A percentile compares a stretch with the other conserved stretches of the same genome.
Conservation (phyloP, 2,329 filamentous ascomycete species). For the Emergomyces africanus region DNA sequence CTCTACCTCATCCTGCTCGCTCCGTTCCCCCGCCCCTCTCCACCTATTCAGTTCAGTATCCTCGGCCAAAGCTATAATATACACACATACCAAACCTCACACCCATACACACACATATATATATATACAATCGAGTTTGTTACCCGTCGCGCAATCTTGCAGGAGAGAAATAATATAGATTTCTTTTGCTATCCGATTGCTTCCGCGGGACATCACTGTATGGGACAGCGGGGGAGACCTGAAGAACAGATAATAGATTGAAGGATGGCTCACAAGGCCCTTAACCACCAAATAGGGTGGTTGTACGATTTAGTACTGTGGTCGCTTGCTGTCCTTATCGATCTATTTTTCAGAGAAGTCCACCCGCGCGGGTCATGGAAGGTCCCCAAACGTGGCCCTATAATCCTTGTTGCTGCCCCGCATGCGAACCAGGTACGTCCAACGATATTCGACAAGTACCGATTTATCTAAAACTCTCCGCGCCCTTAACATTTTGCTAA, state of each 20-base stretch:
- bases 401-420: slow-evolving; percentile 91
- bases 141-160: background rate
- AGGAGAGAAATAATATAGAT: background rate
- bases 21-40: background rate
- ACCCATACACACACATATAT: background rate
- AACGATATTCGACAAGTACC: background rate
- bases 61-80: background rate
- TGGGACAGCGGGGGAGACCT: background rate
- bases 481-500: background rate
- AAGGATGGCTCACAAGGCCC: slow-evolving; percentile 24
- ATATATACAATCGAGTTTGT: background rate
- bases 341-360: slow-evolving; percentile 97
- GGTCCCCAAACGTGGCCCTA: slow-evolving; percentile 72
- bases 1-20: background rate
- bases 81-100: too few species aligned
- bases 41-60: background rate
- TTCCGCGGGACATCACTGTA: background rate
- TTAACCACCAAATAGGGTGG: slow-evolving; percentile 36
- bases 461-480: background rate
- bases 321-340: slow-evolving; percentile 56
- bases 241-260: background rate
- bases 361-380: slow-evolving; percentile 93
- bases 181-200: background rate
- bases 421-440: slow-evolving; percentile 78
- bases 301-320: slow-evolving; percentile 39